Evolutionary conservation across 2,329 filamentous ascomycete genomes (phyloP).

Genomic region (Microthyrium microscopicum): DNA sequence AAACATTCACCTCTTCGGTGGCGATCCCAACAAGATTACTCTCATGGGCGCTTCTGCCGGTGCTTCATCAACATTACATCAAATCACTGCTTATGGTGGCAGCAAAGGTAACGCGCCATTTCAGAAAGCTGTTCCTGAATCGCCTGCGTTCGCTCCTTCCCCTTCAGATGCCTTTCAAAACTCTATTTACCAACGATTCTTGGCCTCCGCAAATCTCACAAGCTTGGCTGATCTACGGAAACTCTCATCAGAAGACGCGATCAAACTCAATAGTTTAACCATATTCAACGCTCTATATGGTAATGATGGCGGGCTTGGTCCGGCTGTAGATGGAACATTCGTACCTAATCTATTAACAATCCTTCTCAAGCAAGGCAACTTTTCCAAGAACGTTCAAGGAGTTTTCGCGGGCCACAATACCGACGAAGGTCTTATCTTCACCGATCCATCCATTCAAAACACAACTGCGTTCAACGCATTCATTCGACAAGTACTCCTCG

Average conservation of each 20-base stretch:
- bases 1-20: conserved; percentile 22
- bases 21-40: conserved; percentile 21
- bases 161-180: conserved; percentile 16
- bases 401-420: conserved; percentile 26
- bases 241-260: conserved; percentile 16
- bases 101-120: conserved; percentile 17
- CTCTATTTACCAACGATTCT: conserved; percentile 14
- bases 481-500: conserved; percentile 15
- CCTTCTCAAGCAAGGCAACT: conserved; percentile 20
- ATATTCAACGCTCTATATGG: conserved; percentile 20
- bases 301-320: conserved; percentile 17
- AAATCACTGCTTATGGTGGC: conserved; percentile 24
- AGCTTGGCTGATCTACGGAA: conserved; percentile 19
- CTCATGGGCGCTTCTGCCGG: conserved; percentile 22
- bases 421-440: conserved; percentile 29
- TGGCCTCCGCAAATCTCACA: conserved; percentile 17
- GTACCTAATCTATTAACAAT: conserved; percentile 10
- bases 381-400: conserved; percentile 18
- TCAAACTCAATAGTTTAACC: conserved; percentile 18
- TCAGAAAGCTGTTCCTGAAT: conserved; percentile 21
- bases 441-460: conserved; percentile 16
- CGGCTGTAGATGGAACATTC: conserved; percentile 10
- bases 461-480: too few species aligned
- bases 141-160: conserved; percentile 21
- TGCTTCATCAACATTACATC: conserved; percentile 22